Evolutionary conservation across 371 early-diverging fungal species (phyloP), one percentile per base, ranked within the genome.

Genomic region (Cokeromyces recurvatus): DNA sequence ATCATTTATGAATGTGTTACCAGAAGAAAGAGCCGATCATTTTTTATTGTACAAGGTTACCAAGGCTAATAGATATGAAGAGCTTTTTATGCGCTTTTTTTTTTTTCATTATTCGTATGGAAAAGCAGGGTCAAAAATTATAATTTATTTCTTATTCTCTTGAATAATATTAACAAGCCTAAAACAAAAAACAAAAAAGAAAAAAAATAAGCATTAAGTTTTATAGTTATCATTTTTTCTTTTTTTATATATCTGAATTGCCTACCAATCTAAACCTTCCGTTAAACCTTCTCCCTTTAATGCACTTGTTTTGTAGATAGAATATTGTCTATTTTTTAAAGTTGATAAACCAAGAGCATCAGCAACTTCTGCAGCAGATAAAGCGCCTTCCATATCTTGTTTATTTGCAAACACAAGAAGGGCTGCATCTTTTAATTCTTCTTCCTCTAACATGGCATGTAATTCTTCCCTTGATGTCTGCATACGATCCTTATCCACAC

Each of bases 231-330:
- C n/a, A n/a, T n/a, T n/a, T n/a, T n/a, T n/a, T 6, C n/a, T 14
- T 6, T 34, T n/a, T 34, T 4, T 34, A 34, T n/a, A 34, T 43
- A 9, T 20, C 10, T 4, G 3, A 14, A 23, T 16, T 14, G 42
- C 59, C 58, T 66, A 80, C 91, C 88, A 90, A 57, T 87, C 88
- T 58, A 87, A 77, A 53, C 95, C 97, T 64, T 97, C 96, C 53
- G 89, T 91, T 31, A 97, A 83, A 56, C 97, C 97, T 60, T 95
- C 96, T 36, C 95, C 96, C 40, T 84, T 79, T 34, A 93, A 85
- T 39, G 96, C 97, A 66, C 95, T 93, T 40, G 95, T 90, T 22
- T 91, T 85, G 75, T 95, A 92, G 54, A 96, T 92, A 55, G 84
- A 90, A 87, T 96, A 97, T 51, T 85, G 77, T 71, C 96, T 89